Percentiles rank a stretch among this genome's conserved stretches.
These are phyloP conservation scores for Penicillium sp. DNA, from an alignment of 2,329 filamentous ascomycete genomes.

Conservation along the genomic window DNA sequence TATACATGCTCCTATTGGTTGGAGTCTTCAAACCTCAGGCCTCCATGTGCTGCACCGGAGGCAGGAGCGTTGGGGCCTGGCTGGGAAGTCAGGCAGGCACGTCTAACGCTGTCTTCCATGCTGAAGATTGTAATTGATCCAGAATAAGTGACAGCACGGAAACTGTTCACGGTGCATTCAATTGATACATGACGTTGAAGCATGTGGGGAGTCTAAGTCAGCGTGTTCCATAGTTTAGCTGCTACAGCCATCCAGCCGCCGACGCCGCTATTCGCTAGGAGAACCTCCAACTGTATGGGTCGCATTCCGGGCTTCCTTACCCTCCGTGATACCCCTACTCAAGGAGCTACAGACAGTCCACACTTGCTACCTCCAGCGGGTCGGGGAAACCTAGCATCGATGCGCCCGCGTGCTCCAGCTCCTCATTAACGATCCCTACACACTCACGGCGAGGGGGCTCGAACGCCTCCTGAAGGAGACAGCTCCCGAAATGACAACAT, in stretches of 20 bases:
- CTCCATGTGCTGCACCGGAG: background rate
- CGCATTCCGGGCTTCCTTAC: background rate
- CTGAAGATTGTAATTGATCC: background rate
- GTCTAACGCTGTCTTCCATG: background rate
- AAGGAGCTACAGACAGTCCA: background rate
- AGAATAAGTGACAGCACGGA: background rate
- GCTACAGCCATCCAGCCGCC: background rate
- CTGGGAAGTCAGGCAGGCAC: background rate
- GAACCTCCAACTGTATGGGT: conserved; percentile 4
- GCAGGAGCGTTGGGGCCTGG: background rate
- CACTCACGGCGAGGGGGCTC: conserved; percentile 23
- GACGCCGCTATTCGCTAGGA: conserved; percentile 8
- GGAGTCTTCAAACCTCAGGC: background rate
- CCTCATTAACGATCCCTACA: background rate
- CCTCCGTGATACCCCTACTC: background rate
- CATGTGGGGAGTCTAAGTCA: conserved; percentile 9
- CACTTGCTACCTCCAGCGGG: conserved; percentile 7
- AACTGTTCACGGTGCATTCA: background rate
- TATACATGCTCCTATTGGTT: background rate
- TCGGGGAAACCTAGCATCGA: conserved; percentile 10
- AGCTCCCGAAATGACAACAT: conserved; percentile 22
- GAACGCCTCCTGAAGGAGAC: conserved; percentile 23
- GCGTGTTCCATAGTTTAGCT: background rate
- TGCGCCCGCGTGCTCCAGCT: background rate
- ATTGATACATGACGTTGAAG: conserved; percentile 1